Evolutionary conservation across 2,329 filamentous ascomycete genomes (phyloP), one percentile per base, ranked within the genome.

Genomic region (Teratosphaeriaceae sp.): DNA sequence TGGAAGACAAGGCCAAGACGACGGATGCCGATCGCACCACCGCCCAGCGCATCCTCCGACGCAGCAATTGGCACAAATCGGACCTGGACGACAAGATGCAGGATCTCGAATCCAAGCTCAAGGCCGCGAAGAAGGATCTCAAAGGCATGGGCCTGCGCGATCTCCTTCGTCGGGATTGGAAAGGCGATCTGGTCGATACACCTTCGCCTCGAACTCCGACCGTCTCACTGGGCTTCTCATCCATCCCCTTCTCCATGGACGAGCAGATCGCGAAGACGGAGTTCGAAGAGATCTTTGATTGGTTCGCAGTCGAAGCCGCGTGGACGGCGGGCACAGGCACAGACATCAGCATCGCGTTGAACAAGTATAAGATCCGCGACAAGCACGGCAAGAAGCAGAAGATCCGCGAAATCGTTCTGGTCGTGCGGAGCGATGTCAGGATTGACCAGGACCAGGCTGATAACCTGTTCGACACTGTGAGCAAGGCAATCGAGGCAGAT

Each of bases 291-390:
- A 62, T 72, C 4, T 72, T 72, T 37, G 63, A 72, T 51, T 72
- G 69, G 69, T 72, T 72, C 44, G 68, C 68, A 2, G 58, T 71
- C 21, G 67, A 72, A 39, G 68, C 69, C 9, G 69, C 69, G 1
- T 72, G 69, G 69, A 72, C 69, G 0, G 68, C 69, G 4, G 61
- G 69, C 45, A 57, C 65, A 8, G 65, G 66, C 23, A 64, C 65
- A 11, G 69, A 72, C 48, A 67, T 72, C 51, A 64, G 59, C 48
- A 60, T 72, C 26, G 62, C 62, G 4, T 52, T 72, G 23, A 72
- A 67, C 60, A 71, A 71, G 49, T 70, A 70, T 60, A 72, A 71
- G 47, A 55, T 61, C 44, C 54, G 58, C 36, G 59, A 42, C n/a
- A 53, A 61, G 40, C 49, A 64, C 7, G 59, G 60, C 1, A 61